Percentiles rank a stretch among this genome's conserved stretches.
phyloP scores from a whole-genome alignment of 805 yeast genomes.

The Saccharomycopsis synnaedendra region DNA sequence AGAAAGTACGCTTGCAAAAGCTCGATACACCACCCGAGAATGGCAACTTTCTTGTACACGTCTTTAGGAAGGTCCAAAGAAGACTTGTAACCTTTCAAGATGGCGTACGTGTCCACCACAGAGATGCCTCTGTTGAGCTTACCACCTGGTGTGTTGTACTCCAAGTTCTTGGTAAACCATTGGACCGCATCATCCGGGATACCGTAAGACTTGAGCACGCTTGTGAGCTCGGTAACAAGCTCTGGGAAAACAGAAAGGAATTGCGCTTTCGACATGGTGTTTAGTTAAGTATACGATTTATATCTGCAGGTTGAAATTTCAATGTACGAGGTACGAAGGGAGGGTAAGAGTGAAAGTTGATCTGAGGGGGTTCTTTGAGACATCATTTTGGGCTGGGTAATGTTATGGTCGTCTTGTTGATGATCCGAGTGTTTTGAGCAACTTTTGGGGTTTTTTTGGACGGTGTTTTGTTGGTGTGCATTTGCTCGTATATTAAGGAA shows the following conservation, averaged over 20 bases:
- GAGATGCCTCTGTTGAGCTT: constrained; percentile 93
- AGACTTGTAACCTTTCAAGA: constrained; percentile 53
- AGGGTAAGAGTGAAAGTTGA: too few species aligned
- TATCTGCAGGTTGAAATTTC: too few species aligned
- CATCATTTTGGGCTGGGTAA: not conserved
- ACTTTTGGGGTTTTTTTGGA: too few species aligned
- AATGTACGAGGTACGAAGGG: too few species aligned
- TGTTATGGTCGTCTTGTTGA: not conserved
- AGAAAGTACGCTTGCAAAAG: constrained; percentile 91
- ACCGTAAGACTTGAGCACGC: constrained; percentile 51
- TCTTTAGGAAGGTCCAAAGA: constrained; percentile 47
- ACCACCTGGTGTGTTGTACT: constrained; percentile 93
- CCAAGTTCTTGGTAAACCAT: constrained; percentile 67
- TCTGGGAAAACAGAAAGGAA: constrained; percentile 63
- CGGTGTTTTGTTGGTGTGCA: not conserved
- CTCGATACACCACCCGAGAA: constrained; percentile 93
- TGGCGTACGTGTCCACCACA: constrained; percentile 83
- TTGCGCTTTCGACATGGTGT: constrained; percentile 25
- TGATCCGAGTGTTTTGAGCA: not conserved
- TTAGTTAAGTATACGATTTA: not conserved
- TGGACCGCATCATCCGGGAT: constrained; percentile 78
- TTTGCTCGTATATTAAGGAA: too few species aligned
- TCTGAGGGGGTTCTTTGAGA: too few species aligned
- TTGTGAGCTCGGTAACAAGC: constrained; percentile 64
- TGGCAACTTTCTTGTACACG: constrained; percentile 75